These are phyloP conservation scores for Pilatotrama ljubarskyi DNA, from an alignment of 768 basidiomycete genomes.

Conservation along the genomic window DNA sequence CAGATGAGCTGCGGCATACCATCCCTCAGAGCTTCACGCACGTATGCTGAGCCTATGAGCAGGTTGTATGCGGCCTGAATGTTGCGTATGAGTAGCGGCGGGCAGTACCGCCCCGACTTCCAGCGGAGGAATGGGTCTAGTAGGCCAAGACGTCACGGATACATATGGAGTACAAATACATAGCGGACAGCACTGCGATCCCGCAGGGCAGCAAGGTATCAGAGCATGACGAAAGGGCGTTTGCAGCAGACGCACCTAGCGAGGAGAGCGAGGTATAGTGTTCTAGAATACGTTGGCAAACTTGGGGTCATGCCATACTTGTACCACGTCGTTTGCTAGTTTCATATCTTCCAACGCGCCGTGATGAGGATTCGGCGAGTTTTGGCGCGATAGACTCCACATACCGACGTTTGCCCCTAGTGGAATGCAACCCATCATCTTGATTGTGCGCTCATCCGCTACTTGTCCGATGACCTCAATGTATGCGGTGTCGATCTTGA, in stretches of 20 bases:
- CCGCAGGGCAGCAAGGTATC: not conserved
- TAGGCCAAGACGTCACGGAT: not conserved
- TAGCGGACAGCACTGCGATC: not conserved
- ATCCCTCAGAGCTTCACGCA: no score
- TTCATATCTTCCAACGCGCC: constrained; percentile 17
- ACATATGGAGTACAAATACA: not conserved
- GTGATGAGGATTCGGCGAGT: no score
- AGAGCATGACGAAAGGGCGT: no score
- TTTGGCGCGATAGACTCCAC: not conserved
- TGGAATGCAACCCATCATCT: constrained; percentile 23
- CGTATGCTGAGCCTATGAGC: no score
- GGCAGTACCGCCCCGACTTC: no score
- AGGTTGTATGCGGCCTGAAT: no score
- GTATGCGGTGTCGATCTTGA: constrained; percentile 1
- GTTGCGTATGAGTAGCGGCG: no score
- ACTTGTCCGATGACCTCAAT: constrained; percentile 28
- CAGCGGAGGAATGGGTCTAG: not conserved
- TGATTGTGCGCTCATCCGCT: constrained; percentile 19
- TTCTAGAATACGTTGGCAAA: constrained; percentile 19
- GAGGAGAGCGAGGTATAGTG: not conserved
- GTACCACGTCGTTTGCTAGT: constrained; percentile 20
- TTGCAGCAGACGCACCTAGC: not conserved
- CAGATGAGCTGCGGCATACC: no score
- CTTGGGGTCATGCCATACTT: constrained; percentile 26
- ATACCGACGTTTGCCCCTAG: constrained; percentile 22